Evolutionary conservation across 2,329 filamentous ascomycete species (phyloP).

Genomic region (Rhinocladiella mackenziei): DNA sequence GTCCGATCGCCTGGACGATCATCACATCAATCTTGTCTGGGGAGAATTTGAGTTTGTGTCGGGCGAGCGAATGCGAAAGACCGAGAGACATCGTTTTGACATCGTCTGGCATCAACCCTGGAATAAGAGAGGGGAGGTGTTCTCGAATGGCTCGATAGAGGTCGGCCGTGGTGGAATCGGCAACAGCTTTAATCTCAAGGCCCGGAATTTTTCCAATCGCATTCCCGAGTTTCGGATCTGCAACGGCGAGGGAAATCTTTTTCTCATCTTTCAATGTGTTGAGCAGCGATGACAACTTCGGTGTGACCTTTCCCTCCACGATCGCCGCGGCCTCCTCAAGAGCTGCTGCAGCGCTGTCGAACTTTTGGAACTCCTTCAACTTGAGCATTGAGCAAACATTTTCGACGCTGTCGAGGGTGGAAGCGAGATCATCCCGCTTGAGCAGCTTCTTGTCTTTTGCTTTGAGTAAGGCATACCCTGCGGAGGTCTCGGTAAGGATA

Average conservation of each 20-base stretch:
- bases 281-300: slow-evolving; percentile 75
- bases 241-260: slow-evolving; percentile 90
- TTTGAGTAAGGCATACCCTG: slow-evolving; percentile 97
- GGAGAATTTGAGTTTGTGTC: slow-evolving; percentile 98
- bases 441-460: slow-evolving; percentile 97
- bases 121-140: slow-evolving; percentile 84
- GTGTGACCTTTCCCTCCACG: slow-evolving; percentile 91
- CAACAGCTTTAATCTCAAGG: slow-evolving; percentile 77
- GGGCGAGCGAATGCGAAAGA: slow-evolving; percentile 92
- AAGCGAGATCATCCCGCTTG: slow-evolving; percentile 74
- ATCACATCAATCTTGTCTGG: slow-evolving; percentile 98
- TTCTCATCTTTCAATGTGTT: slow-evolving; percentile 94
- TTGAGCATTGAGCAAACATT: slow-evolving; percentile 83
- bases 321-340: slow-evolving; percentile 85
- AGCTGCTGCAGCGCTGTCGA: slow-evolving; percentile 85
- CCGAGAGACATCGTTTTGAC: slow-evolving; percentile 92
- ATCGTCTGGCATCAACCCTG: slow-evolving; percentile 77
- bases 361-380: slow-evolving; percentile 96
- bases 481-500: slow-evolving; percentile 89
- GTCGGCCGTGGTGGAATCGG: slow-evolving; percentile 77
- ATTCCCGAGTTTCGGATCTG: slow-evolving; percentile 85
- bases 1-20: slow-evolving; percentile 94
- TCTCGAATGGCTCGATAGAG: slow-evolving; percentile 92
- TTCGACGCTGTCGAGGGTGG: slow-evolving; percentile 73
- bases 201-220: slow-evolving; percentile 89